These are phyloP conservation scores for Postia placenta DNA, from an alignment of 768 basidiomycete genomes.

Conservation along the genomic window DNA sequence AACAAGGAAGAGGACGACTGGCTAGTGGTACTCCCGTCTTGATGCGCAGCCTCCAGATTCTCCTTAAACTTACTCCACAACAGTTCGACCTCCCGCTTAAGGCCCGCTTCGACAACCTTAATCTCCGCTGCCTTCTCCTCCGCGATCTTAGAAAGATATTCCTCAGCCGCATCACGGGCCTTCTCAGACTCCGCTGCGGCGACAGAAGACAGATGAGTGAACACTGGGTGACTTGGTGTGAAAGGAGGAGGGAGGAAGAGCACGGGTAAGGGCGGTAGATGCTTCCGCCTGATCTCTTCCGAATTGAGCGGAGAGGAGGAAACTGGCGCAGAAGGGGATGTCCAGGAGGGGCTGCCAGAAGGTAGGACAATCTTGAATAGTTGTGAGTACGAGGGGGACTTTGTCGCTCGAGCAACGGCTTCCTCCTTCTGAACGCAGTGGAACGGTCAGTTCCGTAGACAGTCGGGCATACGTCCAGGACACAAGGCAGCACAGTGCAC, in stretches of 20 bases:
- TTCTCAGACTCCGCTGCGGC: constrained; percentile 51
- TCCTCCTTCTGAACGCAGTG: constrained; percentile 17
- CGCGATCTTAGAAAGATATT: constrained; percentile 46
- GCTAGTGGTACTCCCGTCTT: not conserved
- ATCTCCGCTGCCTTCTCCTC: constrained; percentile 51
- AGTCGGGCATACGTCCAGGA: not conserved
- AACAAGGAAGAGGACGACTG: not conserved
- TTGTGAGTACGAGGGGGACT: constrained; percentile 31
- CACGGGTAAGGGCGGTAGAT: constrained; percentile 47
- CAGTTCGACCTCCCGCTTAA: constrained; percentile 52
- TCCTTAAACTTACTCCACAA: constrained; percentile 59
- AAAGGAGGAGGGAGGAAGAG: constrained; percentile 75
- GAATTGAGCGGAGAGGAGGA: constrained; percentile 4
- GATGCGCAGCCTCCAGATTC: constrained; percentile 25
- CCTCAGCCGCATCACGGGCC: constrained; percentile 52
- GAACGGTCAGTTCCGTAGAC: not conserved
- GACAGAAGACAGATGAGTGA: constrained; percentile 53
- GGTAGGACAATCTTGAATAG: constrained; percentile 20
- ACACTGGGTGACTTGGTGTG: constrained; percentile 68
- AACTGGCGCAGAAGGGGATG: not conserved
- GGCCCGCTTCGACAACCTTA: constrained; percentile 44
- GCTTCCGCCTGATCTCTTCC: constrained; percentile 14
- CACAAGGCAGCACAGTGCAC: not conserved
- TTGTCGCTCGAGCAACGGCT: constrained; percentile 17
- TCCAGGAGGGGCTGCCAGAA: not conserved